These are phyloP conservation scores for Paramecium octaurelia DNA, from an alignment of 73 alveolate species.

Conservation along the genomic window DNA sequence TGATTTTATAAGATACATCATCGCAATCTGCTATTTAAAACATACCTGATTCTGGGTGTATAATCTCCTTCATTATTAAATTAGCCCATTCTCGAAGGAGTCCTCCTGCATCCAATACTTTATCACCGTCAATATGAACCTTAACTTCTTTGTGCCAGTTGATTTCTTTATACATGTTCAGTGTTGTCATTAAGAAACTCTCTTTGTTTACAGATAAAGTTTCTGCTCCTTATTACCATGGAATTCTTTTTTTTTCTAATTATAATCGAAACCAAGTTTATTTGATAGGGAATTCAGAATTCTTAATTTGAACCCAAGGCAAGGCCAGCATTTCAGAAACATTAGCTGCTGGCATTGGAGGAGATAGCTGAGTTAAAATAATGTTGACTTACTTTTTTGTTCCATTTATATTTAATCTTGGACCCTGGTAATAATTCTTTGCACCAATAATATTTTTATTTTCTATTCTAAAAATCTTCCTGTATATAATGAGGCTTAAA, in stretches of 20 bases:
- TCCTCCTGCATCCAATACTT: conserved; percentile 73
- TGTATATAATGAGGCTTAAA: background rate
- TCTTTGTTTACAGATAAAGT: conserved; percentile 42
- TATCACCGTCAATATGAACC: conserved; percentile 63
- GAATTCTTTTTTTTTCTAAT: conserved; percentile 51
- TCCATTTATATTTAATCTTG: conserved; percentile 31
- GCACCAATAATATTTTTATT: conserved; percentile 24
- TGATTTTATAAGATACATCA: conserved; percentile 54
- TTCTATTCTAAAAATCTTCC: conserved; percentile 20
- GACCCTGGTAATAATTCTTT: conserved; percentile 26
- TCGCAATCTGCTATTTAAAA: conserved; percentile 38
- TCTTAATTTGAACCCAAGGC: conserved; percentile 7
- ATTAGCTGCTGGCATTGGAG: background rate
- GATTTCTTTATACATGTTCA: conserved; percentile 4
- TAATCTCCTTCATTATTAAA: conserved; percentile 55
- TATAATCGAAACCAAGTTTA: conserved; percentile 59
- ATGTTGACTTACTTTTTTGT: background rate
- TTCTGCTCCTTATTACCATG: conserved; percentile 61
- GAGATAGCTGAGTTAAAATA: background rate
- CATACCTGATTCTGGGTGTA: conserved; percentile 64
- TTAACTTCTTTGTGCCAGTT: conserved; percentile 66
- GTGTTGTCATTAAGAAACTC: conserved; percentile 49
- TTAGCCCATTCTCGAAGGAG: conserved; percentile 67
- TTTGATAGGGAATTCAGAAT: conserved; percentile 20
- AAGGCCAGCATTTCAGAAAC: conserved; percentile 22